phyloP scores from a whole-genome alignment of 805 yeast genomes.

The Wickerhamomyces xylosicus region DNA sequence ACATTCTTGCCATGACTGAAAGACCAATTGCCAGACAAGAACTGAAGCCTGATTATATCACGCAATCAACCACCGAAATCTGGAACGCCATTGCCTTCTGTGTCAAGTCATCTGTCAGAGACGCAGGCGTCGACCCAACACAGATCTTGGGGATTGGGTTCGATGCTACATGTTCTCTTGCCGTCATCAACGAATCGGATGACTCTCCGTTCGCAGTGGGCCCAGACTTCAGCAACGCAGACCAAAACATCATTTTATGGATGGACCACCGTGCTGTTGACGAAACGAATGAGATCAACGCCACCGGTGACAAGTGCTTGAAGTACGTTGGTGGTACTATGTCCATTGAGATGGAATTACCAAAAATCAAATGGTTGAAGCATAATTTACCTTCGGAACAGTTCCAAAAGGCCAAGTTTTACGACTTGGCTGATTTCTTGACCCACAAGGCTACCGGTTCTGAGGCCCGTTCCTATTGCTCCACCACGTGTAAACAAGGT shows the following conservation, averaged over 20 bases:
- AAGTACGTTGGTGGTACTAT: conserved; percentile 94
- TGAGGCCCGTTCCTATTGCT: conserved; percentile 81
- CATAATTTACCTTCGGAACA: conserved; percentile 58
- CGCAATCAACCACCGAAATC: conserved; percentile 84
- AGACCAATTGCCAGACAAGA: conserved; percentile 72
- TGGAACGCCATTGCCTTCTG: conserved; percentile 85
- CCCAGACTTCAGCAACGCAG: conserved; percentile 66
- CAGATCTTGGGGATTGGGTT: conserved; percentile 83
- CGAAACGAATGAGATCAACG: conserved; percentile 75
- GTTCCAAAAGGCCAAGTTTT: conserved; percentile 62
- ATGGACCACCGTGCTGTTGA: conserved; percentile 93
- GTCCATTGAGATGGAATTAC: conserved; percentile 98
- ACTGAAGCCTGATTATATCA: conserved; percentile 60
- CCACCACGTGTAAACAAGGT: conserved; percentile 94
- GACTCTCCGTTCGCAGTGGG: conserved; percentile 82
- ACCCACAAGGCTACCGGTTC: conserved; percentile 86
- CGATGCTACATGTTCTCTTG: conserved; percentile 95
- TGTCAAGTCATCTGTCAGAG: conserved; percentile 63
- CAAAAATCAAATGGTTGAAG: conserved; percentile 94
- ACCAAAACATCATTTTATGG: conserved; percentile 88
- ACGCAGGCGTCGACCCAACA: conserved; percentile 59
- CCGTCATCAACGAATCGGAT: conserved; percentile 55
- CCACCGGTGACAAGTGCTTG: conserved; percentile 67
- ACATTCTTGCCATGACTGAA: conserved; percentile 69
- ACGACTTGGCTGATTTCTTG: conserved; percentile 85